Conservation (phyloP, 257 asterid genomes). For the Scutellaria minor region DNA sequence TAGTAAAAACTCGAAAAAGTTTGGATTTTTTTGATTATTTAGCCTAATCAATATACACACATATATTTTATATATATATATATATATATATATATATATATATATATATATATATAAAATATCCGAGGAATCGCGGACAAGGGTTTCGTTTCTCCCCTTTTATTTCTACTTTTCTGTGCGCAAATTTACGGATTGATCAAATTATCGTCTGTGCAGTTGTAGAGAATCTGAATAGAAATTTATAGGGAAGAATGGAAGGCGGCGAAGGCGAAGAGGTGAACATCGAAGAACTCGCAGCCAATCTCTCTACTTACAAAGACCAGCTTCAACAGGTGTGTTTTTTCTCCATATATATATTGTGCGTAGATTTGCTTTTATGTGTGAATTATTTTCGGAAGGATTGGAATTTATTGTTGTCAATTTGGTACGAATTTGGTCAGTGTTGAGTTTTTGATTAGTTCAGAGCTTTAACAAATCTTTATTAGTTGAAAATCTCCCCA, state of each 20-base stretch:
- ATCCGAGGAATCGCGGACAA: neutral
- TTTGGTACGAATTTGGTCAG: constrained; percentile 2
- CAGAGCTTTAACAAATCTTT: neutral
- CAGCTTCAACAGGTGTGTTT: constrained; percentile 86
- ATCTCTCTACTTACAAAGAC: constrained; percentile 81
- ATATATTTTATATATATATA: no score
- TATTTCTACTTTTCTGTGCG: neutral
- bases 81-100: no score
- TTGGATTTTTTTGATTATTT: no score
- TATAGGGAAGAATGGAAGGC: constrained; percentile 39
- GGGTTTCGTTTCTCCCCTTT: constrained; percentile 35
- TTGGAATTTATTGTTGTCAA: neutral
- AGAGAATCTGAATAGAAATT: neutral
- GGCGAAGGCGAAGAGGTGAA: constrained; percentile 80
- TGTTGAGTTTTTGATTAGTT: constrained; percentile 12
- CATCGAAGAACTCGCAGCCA: constrained; percentile 83
- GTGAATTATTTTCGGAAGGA: neutral
- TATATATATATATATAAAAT: no score
- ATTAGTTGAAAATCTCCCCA: constrained; percentile 5
- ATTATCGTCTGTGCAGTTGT: neutral
- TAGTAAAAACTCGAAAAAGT: no score
- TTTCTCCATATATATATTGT: neutral
- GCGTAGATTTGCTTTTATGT: neutral
- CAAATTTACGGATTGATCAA: constrained; percentile 1
- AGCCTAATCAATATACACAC: no score